Percentiles rank a stretch among this genome's conserved stretches.
phyloP scores from a whole-genome alignment of 257 asterid genomes.

The Solanum lycopersicoides region DNA sequence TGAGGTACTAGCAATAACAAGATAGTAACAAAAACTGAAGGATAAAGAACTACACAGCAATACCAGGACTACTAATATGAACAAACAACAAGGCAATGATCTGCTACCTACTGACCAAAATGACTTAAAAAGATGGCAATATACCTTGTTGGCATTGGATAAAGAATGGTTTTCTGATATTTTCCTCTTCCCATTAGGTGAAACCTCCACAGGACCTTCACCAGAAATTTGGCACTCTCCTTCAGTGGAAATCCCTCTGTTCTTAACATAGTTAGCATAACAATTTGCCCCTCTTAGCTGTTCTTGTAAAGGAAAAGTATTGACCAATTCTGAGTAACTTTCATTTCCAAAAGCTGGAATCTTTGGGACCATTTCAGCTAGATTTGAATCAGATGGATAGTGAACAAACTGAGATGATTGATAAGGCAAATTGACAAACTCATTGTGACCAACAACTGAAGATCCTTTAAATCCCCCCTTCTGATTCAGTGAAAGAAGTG shows the following conservation, averaged over 20 bases:
- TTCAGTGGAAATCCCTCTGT: slow-evolving; percentile 4
- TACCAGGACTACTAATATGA: neutral
- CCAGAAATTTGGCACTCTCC: slow-evolving; percentile 27
- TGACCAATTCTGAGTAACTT: slow-evolving; percentile 46
- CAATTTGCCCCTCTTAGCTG: slow-evolving; percentile 16
- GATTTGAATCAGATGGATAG: slow-evolving; percentile 38
- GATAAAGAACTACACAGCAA: neutral
- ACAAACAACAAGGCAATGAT: neutral
- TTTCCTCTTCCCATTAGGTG: slow-evolving; percentile 58
- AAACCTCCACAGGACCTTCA: slow-evolving; percentile 23
- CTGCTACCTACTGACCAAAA: neutral
- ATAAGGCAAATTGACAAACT: slow-evolving; percentile 44
- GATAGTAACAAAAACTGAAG: neutral
- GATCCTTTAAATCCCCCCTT: slow-evolving; percentile 38
- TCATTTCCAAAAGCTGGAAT: slow-evolving; percentile 54
- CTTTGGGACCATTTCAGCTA: slow-evolving; percentile 49
- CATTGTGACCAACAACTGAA: slow-evolving; percentile 38
- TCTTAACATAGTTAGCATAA: slow-evolving; percentile 17
- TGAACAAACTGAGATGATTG: slow-evolving; percentile 47
- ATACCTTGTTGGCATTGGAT: slow-evolving; percentile 26
- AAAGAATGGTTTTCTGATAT: slow-evolving; percentile 29
- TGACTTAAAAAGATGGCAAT: neutral
- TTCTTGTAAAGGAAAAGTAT: slow-evolving; percentile 26
- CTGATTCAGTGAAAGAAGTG: slow-evolving; percentile 43
- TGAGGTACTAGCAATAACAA: neutral